A percentile compares a stretch with the other conserved stretches of the same genome.
Conservation (phyloP, 2,329 filamentous ascomycete species). For the Esteya vermicola region DNA sequence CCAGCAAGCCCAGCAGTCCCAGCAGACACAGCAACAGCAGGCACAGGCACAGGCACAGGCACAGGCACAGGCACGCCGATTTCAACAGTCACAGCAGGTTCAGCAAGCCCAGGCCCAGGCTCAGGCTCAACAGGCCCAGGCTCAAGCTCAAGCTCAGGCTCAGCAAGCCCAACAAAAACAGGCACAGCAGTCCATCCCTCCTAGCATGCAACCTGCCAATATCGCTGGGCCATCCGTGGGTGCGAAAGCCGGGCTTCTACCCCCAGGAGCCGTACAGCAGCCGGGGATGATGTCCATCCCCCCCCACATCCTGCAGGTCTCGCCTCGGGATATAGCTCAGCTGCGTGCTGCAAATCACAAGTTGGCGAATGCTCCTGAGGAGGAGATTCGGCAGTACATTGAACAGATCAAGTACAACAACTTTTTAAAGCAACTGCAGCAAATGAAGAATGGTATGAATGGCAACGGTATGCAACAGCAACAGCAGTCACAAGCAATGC, state of each 20-base stretch:
- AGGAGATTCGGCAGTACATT: slow-evolving; percentile 4
- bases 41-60: too few relatives aligned
- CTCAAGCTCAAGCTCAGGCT: too few relatives aligned
- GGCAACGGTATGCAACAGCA: slow-evolving; percentile 6
- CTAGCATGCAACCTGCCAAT: slow-evolving; percentile 4
- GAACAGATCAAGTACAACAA: slow-evolving; percentile 6
- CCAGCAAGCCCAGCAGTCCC: slow-evolving; percentile 4
- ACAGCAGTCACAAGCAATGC: slow-evolving; percentile 7
- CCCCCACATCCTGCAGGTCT: slow-evolving; percentile 4
- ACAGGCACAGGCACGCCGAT: too few relatives aligned
- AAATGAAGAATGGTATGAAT: slow-evolving; percentile 1
- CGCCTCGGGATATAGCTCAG: slow-evolving; percentile 6
- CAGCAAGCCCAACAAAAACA: too few relatives aligned
- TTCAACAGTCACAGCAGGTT: background rate
- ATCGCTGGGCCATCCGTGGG: background rate
- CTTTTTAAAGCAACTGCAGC: slow-evolving; percentile 7
- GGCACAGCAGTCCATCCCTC: slow-evolving; percentile 6
- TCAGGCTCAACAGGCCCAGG: too few relatives aligned
- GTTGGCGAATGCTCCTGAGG: slow-evolving; percentile 7
- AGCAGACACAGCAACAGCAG: background rate
- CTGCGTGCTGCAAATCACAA: slow-evolving; percentile 7
- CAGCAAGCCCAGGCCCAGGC: slow-evolving; percentile 4
- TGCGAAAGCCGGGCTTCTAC: background rate
- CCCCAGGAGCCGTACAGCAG: background rate
- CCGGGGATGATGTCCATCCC: slow-evolving; percentile 6